These are phyloP conservation scores for Fusarium equiseti DNA, from an alignment of 2,329 filamentous ascomycete species.

Conservation along the genomic window DNA sequence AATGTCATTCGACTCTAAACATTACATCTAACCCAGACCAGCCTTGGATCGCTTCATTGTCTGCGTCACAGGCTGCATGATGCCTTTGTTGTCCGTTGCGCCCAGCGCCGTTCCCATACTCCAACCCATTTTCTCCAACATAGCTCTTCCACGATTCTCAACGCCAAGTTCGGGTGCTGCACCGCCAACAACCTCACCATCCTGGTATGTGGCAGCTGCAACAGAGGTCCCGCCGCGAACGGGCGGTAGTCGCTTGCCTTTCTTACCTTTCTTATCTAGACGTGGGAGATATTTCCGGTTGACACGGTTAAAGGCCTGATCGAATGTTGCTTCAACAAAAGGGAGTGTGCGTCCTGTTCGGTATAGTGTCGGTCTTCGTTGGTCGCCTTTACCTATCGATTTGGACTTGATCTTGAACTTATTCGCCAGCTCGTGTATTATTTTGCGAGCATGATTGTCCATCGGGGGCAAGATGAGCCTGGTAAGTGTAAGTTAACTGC, in stretches of 20 bases:
- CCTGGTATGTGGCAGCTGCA: slow-evolving; percentile 67
- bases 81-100: slow-evolving; percentile 85
- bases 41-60: slow-evolving; percentile 88
- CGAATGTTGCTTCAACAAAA: slow-evolving; percentile 70
- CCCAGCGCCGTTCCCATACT: slow-evolving; percentile 87
- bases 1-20: accelerated
- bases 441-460: slow-evolving; percentile 80
- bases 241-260: slow-evolving; percentile 46
- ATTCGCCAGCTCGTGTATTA: slow-evolving; percentile 82
- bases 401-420: slow-evolving; percentile 85
- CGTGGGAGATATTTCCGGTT: slow-evolving; percentile 68
- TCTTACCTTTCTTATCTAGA: slow-evolving; percentile 58
- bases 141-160: slow-evolving; percentile 84
- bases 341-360: slow-evolving; percentile 76
- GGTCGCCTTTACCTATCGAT: slow-evolving; percentile 79
- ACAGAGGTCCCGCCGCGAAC: slow-evolving; percentile 41
- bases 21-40: slow-evolving; percentile 73
- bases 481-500: slow-evolving; percentile 18
- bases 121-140: slow-evolving; percentile 99
- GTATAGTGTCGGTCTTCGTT: slow-evolving; percentile 81
- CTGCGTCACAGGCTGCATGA: slow-evolving; percentile 85
- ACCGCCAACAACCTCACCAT: slow-evolving; percentile 90
- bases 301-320: slow-evolving; percentile 51
- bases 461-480: slow-evolving; percentile 86
- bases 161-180: slow-evolving; percentile 84